Conservation (phyloP, 1,139 yeast genomes). For the Geotrichum aggregatum region DNA sequence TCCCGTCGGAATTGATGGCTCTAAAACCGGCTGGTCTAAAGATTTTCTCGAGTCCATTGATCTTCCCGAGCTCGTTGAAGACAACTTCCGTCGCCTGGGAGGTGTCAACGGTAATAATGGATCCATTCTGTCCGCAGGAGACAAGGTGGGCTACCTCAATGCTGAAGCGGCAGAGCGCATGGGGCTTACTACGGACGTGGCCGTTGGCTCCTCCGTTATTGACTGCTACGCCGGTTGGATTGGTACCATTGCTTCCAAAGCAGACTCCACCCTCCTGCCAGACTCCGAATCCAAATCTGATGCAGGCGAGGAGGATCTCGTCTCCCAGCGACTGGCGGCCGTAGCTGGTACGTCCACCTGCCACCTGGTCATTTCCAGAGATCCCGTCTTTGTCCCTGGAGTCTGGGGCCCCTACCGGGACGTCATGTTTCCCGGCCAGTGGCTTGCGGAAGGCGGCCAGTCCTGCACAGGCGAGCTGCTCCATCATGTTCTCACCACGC, state of each 20-base stretch:
- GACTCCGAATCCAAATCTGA: conserved; percentile 17
- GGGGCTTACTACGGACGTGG: conserved; percentile 73
- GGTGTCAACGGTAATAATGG: conserved; percentile 76
- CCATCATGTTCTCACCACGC: conserved; percentile 81
- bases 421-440: conserved; percentile 78
- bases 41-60: conserved; percentile 68
- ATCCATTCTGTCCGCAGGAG: conserved; percentile 79
- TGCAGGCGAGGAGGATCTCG: conserved; percentile 36
- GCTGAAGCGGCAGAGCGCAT: conserved; percentile 68
- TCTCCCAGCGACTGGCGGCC: conserved; percentile 87
- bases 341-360: conserved; percentile 98
- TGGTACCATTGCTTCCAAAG: conserved; percentile 92
- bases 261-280: conserved; percentile 31
- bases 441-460: conserved; percentile 99
- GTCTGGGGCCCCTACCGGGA: conserved; percentile 99
- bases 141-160: conserved; percentile 69
- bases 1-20: conserved; percentile 68
- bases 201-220: conserved; percentile 91
- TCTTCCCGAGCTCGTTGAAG: conserved; percentile 69
- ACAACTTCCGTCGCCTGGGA: conserved; percentile 75
- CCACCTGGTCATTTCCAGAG: conserved; percentile 81
- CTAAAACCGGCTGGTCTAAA: conserved; percentile 82
- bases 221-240: conserved; percentile 99
- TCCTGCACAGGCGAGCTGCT: conserved; percentile 92
- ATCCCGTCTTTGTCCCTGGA: conserved; percentile 87